phyloP scores from a whole-genome alignment of 2,329 filamentous ascomycete genomes.

The Colletotrichum tropicicola region DNA sequence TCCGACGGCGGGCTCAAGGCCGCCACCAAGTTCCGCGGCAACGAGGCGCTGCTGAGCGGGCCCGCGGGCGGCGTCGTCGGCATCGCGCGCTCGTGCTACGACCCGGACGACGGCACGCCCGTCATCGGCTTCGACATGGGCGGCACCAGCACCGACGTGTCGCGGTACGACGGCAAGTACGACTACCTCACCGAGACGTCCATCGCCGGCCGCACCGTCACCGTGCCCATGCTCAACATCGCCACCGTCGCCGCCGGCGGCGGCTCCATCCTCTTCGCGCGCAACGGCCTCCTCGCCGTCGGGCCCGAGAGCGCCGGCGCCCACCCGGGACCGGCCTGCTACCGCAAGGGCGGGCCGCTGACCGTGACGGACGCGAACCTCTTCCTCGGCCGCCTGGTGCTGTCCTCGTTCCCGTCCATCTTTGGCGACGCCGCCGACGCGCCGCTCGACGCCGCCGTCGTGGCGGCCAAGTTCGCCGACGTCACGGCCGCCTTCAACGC shows the following conservation, averaged over 20 bases:
- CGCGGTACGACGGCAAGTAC: slow-evolving; percentile 72
- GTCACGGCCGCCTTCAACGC: slow-evolving; percentile 51
- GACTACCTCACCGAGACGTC: slow-evolving; percentile 80
- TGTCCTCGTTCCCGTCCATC: slow-evolving; percentile 76
- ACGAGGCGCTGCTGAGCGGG: slow-evolving; percentile 73
- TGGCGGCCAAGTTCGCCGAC: slow-evolving; percentile 48
- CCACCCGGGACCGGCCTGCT: slow-evolving; percentile 77
- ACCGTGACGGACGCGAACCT: slow-evolving; percentile 80
- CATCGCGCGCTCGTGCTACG: slow-evolving; percentile 75
- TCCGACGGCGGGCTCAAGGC: slow-evolving; percentile 55
- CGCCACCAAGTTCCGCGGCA: slow-evolving; percentile 67
- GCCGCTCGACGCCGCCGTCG: slow-evolving; percentile 50
- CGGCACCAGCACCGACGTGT: slow-evolving; percentile 78
- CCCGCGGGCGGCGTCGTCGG: slow-evolving; percentile 78
- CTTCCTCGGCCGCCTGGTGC: slow-evolving; percentile 67
- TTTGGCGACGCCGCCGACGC: slow-evolving; percentile 75
- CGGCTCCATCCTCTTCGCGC: slow-evolving; percentile 67
- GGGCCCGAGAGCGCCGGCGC: slow-evolving; percentile 78
- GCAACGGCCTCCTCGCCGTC: slow-evolving; percentile 76
- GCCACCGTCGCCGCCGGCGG: slow-evolving; percentile 71
- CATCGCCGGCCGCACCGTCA: slow-evolving; percentile 75
- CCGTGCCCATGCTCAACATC: slow-evolving; percentile 78
- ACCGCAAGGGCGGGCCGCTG: slow-evolving; percentile 74
- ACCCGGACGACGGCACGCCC: slow-evolving; percentile 69
- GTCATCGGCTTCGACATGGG: slow-evolving; percentile 61